These are phyloP conservation scores for Tulasnella sp. DNA, from an alignment of 768 basidiomycete species.

Conservation along the genomic window DNA sequence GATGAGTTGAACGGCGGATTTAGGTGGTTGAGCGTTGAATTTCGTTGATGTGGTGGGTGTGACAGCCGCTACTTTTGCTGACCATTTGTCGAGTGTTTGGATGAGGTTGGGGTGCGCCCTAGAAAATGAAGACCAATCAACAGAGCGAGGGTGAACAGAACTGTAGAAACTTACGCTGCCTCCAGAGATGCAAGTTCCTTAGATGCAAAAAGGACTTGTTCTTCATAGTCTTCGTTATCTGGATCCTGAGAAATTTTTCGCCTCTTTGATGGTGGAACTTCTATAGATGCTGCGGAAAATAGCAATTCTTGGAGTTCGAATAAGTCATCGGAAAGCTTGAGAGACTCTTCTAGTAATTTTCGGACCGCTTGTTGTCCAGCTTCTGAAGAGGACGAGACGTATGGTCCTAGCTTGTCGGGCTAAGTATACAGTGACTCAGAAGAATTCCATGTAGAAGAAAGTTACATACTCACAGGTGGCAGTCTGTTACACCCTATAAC, in stretches of 20 bases:
- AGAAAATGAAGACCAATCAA: too few species aligned
- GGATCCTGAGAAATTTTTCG: conserved; percentile 31
- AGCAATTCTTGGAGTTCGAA: conserved; percentile 48
- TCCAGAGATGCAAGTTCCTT: conserved; percentile 36
- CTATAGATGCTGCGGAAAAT: background rate
- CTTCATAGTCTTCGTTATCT: conserved; percentile 43
- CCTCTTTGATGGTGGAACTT: conserved; percentile 26
- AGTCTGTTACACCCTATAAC: conserved; percentile 50
- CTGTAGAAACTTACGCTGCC: conserved; percentile 33
- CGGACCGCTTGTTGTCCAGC: conserved; percentile 34
- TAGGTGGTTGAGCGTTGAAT: conserved; percentile 36
- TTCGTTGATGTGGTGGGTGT: conserved; percentile 48
- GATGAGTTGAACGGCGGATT: conserved; percentile 60
- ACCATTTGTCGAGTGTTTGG: conserved; percentile 86
- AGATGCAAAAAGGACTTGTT: conserved; percentile 39
- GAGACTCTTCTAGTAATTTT: conserved; percentile 47
- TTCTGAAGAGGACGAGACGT: conserved; percentile 25
- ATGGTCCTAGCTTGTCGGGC: conserved; percentile 27
- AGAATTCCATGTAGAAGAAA: conserved; percentile 20
- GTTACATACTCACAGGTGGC: conserved; percentile 38
- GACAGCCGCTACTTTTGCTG: conserved; percentile 86
- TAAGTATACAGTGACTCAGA: conserved; percentile 22
- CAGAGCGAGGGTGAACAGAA: background rate
- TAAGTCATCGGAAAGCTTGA: conserved; percentile 50
- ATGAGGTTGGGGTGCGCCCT: conserved; percentile 59